Evolutionary conservation across 495 filamentous ascomycete genomes (phyloP).

Genomic region (Pyronema domesticum): DNA sequence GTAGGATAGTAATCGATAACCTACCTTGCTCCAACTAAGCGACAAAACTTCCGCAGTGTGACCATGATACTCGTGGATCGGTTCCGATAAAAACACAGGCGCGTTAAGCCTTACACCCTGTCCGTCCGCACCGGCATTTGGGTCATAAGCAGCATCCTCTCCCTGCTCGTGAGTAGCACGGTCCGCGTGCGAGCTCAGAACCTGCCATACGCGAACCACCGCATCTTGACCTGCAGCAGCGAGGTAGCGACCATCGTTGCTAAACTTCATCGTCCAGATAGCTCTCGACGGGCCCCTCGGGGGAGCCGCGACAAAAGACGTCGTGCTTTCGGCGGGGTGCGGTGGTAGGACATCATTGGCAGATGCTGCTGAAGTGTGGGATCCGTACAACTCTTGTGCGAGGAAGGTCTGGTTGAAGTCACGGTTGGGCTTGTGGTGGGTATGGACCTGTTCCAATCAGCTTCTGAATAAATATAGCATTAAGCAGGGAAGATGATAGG

Average conservation of each 20-base stretch:
- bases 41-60: constrained; percentile 80
- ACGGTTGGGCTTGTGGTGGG: constrained; percentile 63
- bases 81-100: constrained; percentile 72
- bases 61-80: constrained; percentile 60
- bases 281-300: constrained; percentile 33
- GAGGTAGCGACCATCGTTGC: constrained; percentile 78
- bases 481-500: not conserved
- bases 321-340: constrained; percentile 12
- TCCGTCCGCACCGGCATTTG: constrained; percentile 33
- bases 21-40: constrained; percentile 87
- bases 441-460: constrained; percentile 35
- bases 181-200: constrained; percentile 67
- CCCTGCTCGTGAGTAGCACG: constrained; percentile 52
- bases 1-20: not conserved
- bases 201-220: constrained; percentile 76
- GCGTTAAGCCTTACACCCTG: constrained; percentile 53
- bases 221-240: constrained; percentile 78
- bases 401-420: constrained; percentile 79
- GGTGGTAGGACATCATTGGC: constrained; percentile 8
- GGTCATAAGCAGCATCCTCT: constrained; percentile 37
- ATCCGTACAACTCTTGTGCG: constrained; percentile 56
- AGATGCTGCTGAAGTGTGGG: not conserved
- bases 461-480: not conserved
- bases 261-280: constrained; percentile 85
- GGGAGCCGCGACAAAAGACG: constrained; percentile 3